Evolutionary conservation across 225 moss, liverwort and hornwort genomes (phyloP).

Genomic region (Physcomitrium patens): DNA sequence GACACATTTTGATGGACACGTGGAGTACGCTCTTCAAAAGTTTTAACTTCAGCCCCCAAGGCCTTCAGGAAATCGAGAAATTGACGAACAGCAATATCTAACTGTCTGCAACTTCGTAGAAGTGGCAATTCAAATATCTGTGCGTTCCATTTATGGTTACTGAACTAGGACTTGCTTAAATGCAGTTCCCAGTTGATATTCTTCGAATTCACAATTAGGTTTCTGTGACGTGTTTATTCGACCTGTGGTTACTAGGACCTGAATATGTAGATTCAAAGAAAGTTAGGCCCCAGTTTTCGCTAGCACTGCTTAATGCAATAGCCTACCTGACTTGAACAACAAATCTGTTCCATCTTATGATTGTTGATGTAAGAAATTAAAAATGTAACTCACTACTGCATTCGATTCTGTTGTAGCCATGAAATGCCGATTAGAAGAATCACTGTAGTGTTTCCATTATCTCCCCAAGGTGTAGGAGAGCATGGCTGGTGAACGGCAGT

Average conservation of each 20-base stretch:
- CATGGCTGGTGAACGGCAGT: no score
- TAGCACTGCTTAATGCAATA: no score
- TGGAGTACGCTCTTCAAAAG: conserved; percentile 2
- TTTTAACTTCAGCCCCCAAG: not conserved
- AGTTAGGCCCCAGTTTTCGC: no score
- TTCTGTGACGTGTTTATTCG: conserved; percentile 14
- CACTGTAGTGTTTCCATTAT: no score
- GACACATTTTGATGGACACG: conserved; percentile 10
- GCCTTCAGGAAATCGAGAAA: not conserved
- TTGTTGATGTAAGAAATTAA: no score
- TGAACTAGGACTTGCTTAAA: conserved; percentile 14
- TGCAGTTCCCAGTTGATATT: conserved; percentile 23
- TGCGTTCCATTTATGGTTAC: conserved; percentile 1
- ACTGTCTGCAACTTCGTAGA: not conserved
- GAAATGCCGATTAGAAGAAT: no score
- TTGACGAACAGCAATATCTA: not conserved
- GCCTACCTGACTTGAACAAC: no score
- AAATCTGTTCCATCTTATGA: no score
- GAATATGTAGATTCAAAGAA: no score
- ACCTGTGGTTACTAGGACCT: conserved; percentile 24
- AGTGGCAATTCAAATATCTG: not conserved
- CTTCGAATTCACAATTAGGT: conserved; percentile 24
- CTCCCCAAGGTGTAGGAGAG: no score
- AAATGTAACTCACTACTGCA: no score
- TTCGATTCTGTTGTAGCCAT: no score